Percentiles rank a stretch among this genome's conserved stretches.
Evolutionary conservation across 1,284 basidiomycete species (phyloP).

Genomic region (Schizophyllum commune): DNA sequence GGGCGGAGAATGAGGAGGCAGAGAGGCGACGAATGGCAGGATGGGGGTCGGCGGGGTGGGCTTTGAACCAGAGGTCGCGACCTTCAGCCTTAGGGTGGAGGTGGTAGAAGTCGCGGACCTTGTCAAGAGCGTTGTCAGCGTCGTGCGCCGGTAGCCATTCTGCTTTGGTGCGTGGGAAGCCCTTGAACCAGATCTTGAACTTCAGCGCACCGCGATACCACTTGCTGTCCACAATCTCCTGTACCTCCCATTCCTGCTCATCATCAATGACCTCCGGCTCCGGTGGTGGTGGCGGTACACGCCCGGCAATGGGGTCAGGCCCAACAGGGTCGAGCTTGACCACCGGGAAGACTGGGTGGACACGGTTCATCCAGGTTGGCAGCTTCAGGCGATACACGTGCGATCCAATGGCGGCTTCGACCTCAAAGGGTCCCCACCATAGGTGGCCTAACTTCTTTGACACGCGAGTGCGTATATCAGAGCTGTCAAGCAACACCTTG

Average conservation of each 20-base stretch:
- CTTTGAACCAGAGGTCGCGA: no score
- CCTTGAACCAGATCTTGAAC: no score
- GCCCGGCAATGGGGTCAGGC: background rate
- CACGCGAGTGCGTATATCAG: conserved; percentile 4
- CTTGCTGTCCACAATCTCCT: no score
- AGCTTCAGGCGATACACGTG: conserved; percentile 8
- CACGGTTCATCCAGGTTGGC: conserved; percentile 13
- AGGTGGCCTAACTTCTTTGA: conserved; percentile 12
- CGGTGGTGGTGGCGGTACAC: background rate
- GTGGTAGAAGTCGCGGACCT: no score
- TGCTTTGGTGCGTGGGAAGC: no score
- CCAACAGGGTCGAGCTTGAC: background rate
- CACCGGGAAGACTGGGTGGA: conserved; percentile 2
- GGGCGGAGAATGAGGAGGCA: no score
- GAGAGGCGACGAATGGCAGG: no score
- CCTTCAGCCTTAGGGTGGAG: no score
- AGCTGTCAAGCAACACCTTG: conserved; percentile 7
- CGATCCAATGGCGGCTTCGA: conserved; percentile 3
- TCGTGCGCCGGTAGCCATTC: no score
- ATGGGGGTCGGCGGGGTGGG: no score
- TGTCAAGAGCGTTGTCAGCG: no score
- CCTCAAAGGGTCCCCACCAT: conserved; percentile 12
- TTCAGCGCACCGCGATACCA: no score
- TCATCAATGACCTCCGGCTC: background rate
- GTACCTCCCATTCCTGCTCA: background rate